Base-by-base conservation (phyloP, 1,284 basidiomycete species). In the Rhodotorula sp. region DNA sequence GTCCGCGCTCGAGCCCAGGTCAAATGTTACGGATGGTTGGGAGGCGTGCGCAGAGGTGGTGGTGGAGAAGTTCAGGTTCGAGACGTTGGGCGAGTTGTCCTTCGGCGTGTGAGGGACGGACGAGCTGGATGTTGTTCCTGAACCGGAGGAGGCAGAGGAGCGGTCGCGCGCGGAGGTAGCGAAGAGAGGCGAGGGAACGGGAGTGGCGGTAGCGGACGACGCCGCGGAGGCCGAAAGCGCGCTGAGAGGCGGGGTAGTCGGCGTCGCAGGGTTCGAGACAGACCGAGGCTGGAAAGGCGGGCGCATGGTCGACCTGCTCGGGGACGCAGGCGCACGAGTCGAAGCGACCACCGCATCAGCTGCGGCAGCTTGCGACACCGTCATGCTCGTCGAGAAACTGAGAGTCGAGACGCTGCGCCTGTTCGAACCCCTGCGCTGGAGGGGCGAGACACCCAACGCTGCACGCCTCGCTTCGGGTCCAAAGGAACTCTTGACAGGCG, bases 101-200 rank as follows among this genome's bases (percentile, higher is more conserved):
- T 65, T 55, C 1, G 72, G 72, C 28, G 72, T 73, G n/a, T 58
- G 59, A 3, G 69, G 69, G 5, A 61, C 62, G 2, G 69, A 71
- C 22, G 72, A 71, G 11, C 56, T 53, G 22, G 71, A 67, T 22
- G 55, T 40, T 26, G 58, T 34, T 22, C 52, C 64, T 16, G 64
- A 65, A 2, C 15, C 47, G 20, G 66, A 68, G 6, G 72, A 73
- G 0, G 69, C 70, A 20, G 69, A 73, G 16, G 68, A 67, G 18
- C 64, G 67, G 47, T 69, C 60, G 61, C 51, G 50, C 18, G 34
- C 52, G 24, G 40, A 31, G 15, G 31, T 13, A 22, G 30, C 24
- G 34, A 63, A 63, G 15, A 37, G 34, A 22, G 58, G 67, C 4
- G 62, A 64, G 20, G 57, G 34, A 6, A 31, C 44, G n/a, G 47